These are phyloP conservation scores for Dioscorea cayenensis DNA, from an alignment of 116 monocot genomes.

Conservation along the genomic window DNA sequence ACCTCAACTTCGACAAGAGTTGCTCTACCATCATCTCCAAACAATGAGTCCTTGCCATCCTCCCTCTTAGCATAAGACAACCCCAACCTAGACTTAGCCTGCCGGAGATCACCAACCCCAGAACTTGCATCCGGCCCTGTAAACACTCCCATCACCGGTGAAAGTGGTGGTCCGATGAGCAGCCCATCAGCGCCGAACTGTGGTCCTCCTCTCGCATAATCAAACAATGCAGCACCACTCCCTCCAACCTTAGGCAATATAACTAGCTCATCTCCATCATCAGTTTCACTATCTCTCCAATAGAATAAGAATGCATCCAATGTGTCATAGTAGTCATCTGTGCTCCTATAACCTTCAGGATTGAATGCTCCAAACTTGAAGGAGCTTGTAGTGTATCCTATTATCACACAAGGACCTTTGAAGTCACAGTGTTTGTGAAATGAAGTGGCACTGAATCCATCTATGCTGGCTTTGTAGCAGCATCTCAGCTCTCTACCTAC, in stretches of 20 bases:
- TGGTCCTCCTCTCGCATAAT: slow-evolving; percentile 92
- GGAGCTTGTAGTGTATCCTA: slow-evolving; percentile 45
- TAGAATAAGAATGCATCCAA: slow-evolving; percentile 39
- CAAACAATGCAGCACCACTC: slow-evolving; percentile 91
- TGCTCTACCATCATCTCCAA: slow-evolving; percentile 61
- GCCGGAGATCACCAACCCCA: slow-evolving; percentile 71
- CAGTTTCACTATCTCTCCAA: slow-evolving; percentile 28
- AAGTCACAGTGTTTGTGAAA: slow-evolving; percentile 70
- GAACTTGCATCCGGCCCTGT: slow-evolving; percentile 82
- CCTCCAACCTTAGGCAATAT: slow-evolving; percentile 79
- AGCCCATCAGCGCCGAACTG: slow-evolving; percentile 88
- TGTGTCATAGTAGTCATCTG: slow-evolving; percentile 3
- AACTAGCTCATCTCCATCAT: slow-evolving; percentile 14
- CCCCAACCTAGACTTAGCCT: slow-evolving; percentile 91
- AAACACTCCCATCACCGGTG: slow-evolving; percentile 96
- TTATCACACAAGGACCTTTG: slow-evolving; percentile 82
- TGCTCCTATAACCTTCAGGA: slow-evolving; percentile 1
- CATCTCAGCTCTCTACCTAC: slow-evolving; percentile 76
- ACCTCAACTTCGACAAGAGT: slow-evolving; percentile 72
- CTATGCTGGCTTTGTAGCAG: slow-evolving; percentile 66
- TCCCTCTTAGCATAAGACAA: slow-evolving; percentile 84
- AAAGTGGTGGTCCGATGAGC: slow-evolving; percentile 84
- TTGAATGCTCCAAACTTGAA: slow-evolving; percentile 68
- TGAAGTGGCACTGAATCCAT: slow-evolving; percentile 70
- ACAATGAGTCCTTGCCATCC: slow-evolving; percentile 81